A percentile compares a stretch with the other conserved stretches of the same genome.
Conservation (phyloP, 495 filamentous ascomycete species). For the Trypethelium eluteriae region DNA sequence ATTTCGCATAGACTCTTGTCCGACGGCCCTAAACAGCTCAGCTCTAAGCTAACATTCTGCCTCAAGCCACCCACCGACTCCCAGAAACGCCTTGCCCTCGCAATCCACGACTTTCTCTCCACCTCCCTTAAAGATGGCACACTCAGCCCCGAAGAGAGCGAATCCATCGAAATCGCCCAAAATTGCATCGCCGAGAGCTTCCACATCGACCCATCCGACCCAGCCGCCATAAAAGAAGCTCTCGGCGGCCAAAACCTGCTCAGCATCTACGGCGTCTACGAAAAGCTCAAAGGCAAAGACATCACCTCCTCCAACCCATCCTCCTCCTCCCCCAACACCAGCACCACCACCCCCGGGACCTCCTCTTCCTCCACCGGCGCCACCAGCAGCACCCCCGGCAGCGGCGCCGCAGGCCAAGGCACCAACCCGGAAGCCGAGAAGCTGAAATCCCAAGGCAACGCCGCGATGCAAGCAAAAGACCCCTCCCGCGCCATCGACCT, state of each 20-base stretch:
- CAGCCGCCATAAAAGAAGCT: slow-evolving; percentile 63
- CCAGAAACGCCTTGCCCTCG: slow-evolving; percentile 93
- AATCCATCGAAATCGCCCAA: slow-evolving; percentile 83
- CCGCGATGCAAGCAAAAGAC: slow-evolving; percentile 87
- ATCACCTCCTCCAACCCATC: slow-evolving; percentile 31
- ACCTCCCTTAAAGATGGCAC: slow-evolving; percentile 83
- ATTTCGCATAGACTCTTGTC: not conserved
- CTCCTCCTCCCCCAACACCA: slow-evolving; percentile 30
- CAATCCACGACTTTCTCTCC: slow-evolving; percentile 89
- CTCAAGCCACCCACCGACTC: slow-evolving; percentile 48
- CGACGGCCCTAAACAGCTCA: too few relatives aligned
- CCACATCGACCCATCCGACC: slow-evolving; percentile 78
- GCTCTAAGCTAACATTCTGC: not conserved
- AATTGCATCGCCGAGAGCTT: slow-evolving; percentile 92
- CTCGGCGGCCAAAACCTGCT: slow-evolving; percentile 76
- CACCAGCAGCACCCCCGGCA: slow-evolving; percentile 15
- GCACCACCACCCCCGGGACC: slow-evolving; percentile 26
- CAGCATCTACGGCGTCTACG: slow-evolving; percentile 88
- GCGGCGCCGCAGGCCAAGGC: slow-evolving; percentile 35
- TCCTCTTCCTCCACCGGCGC: slow-evolving; percentile 15
- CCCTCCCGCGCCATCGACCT: slow-evolving; percentile 69
- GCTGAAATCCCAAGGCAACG: slow-evolving; percentile 86
- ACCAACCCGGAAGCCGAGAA: slow-evolving; percentile 62
- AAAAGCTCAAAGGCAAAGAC: slow-evolving; percentile 75
- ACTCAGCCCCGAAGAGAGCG: slow-evolving; percentile 73